These are phyloP conservation scores for Pseudonectria buxi DNA, from an alignment of 2,329 filamentous ascomycete species.

Conservation along the genomic window DNA sequence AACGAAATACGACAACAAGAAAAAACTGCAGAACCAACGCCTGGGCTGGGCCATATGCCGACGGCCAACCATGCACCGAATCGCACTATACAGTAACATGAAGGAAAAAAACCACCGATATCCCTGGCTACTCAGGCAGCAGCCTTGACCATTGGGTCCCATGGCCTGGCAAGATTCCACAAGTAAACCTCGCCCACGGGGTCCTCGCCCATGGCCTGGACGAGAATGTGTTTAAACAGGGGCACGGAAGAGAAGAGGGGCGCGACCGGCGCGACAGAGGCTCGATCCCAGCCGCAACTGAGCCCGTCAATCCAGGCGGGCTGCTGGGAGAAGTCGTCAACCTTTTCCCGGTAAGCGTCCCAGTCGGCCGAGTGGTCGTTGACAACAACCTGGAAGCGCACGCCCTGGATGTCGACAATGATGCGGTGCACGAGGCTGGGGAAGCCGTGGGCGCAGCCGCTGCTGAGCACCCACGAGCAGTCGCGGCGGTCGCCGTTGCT, in stretches of 20 bases:
- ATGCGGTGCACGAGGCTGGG: conserved; percentile 28
- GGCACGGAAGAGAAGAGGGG: conserved; percentile 23
- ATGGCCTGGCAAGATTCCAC: conserved; percentile 34
- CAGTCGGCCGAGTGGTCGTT: conserved; percentile 29
- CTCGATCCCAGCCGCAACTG: conserved; percentile 21
- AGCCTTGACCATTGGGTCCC: conserved; percentile 38
- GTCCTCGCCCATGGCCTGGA: conserved; percentile 28
- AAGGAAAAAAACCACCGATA: conserved; percentile 4
- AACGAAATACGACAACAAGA: neutral
- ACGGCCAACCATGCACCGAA: neutral
- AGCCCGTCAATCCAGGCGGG: conserved; percentile 22
- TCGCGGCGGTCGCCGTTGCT: conserved; percentile 31
- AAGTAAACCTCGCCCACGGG: conserved; percentile 31
- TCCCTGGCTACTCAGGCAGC: conserved; percentile 19
- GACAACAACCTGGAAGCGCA: conserved; percentile 33
- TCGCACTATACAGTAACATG: neutral
- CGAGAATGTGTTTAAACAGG: conserved; percentile 30
- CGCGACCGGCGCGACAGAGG: conserved; percentile 18
- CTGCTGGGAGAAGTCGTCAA: conserved; percentile 28
- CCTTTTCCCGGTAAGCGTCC: conserved; percentile 26
- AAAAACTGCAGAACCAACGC: conserved; percentile 7
- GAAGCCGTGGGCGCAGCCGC: conserved; percentile 27
- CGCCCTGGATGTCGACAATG: conserved; percentile 32
- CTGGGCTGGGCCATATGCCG: too few relatives aligned
- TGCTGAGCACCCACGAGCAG: conserved; percentile 30